Evolutionary conservation across 495 filamentous ascomycete genomes (phyloP).

Genomic region (Xylaria palmicola): DNA sequence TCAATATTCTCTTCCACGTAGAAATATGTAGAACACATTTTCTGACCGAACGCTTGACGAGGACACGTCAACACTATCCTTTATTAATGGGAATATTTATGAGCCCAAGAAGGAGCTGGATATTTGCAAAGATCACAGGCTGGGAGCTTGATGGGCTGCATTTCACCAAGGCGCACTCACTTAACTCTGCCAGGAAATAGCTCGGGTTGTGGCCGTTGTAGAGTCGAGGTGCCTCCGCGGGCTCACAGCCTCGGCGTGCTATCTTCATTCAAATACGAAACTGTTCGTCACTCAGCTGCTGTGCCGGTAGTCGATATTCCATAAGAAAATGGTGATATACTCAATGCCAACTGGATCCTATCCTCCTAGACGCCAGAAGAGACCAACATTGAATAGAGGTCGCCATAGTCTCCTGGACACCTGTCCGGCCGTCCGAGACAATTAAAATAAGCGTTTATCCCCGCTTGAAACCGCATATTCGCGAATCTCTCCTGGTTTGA

Average conservation of each 20-base stretch:
- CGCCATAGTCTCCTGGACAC: not conserved
- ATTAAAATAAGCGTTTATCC: not conserved
- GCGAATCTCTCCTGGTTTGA: not conserved
- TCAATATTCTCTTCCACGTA: constrained; percentile 57
- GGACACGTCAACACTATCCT: no score
- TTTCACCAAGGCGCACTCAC: not conserved
- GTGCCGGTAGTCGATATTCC: not conserved
- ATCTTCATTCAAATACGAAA: not conserved
- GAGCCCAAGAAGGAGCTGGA: no score
- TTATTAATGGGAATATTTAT: no score
- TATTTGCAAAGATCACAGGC: no score
- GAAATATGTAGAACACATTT: constrained; percentile 43
- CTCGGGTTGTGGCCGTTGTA: no score
- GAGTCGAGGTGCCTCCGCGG: no score
- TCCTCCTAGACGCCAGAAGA: no score
- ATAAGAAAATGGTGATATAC: not conserved
- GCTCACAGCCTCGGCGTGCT: not conserved
- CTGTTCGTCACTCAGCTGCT: not conserved
- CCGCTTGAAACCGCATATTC: constrained; percentile 1
- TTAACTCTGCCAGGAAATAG: not conserved
- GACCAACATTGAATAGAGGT: not conserved
- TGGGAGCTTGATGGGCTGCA: constrained; percentile 28
- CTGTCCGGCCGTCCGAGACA: not conserved
- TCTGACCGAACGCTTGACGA: constrained; percentile 54
- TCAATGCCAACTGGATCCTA: no score